Evolutionary conservation across 495 filamentous ascomycete species (phyloP), one percentile per base, ranked within the genome.

Genomic region (Opeltia flavorubescens): DNA sequence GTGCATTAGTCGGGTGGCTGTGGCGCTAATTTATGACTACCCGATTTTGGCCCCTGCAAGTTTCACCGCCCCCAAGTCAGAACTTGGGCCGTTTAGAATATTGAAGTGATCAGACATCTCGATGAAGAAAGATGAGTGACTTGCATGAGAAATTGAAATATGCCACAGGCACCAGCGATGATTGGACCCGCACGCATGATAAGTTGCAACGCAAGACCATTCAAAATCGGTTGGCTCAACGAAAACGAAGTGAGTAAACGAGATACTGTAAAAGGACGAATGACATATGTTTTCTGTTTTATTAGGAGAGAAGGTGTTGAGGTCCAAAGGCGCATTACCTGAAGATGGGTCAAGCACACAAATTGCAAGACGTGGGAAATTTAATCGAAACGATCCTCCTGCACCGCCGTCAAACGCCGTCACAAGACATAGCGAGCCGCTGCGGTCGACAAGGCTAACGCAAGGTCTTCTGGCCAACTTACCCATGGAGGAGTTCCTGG

Each of bases 171-270:
- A 49, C 47, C 18, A 28, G 15, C 12, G 52, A 55, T n/a, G 49
- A 55, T 31, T 48, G 52, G 52, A 55, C 49, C 1, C 48, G 48
- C 38, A 33, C 48, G 9, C 24, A 55, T 26, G 52, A 55, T 21
- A 55, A 55, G 25, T 43, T 36, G 11, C 50, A 52, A 2, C 24
- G 52, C 9, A 55, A 55, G 44, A 55, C 26, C 15, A 33, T 52
- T 13, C 50, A 55, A 26, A 25, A 55, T 26, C 41, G 50, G 15
- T 40, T 55, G 33, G 52, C 49, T 2, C 43, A 52, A 30, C 33
- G 50, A 24, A 55, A 55, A 29, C 31, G 50, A 4, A 50, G 52
- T 52, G 23, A n/a, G 52, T 42, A 23, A 1, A 5, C 3, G 21
- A 0, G n/a, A 23, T 44, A 40, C 34, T 13, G n/a, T 18, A 13